A percentile compares a stretch with the other conserved stretches of the same genome.
phyloP scores from a whole-genome alignment of 106 monocot species.

The Dendrobium chrysotoxum region DNA sequence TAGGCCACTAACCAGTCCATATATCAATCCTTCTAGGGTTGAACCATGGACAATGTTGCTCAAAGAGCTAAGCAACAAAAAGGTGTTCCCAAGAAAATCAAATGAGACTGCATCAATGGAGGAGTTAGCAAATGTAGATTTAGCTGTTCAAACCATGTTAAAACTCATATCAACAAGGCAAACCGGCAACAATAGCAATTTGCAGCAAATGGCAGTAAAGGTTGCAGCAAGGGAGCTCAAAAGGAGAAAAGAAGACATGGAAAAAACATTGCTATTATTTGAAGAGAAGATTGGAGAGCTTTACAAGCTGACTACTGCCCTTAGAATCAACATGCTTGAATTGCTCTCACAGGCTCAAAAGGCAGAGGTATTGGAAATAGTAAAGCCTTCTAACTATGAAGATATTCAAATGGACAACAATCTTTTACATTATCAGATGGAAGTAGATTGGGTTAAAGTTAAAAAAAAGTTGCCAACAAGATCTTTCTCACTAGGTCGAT shows the following conservation, averaged over 20 bases:
- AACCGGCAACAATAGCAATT: not conserved
- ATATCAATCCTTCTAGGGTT: no score
- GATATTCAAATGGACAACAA: not conserved
- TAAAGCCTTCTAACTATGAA: not conserved
- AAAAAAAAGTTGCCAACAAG: no score
- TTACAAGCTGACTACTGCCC: not conserved
- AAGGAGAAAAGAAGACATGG: not conserved
- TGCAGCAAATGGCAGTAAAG: not conserved
- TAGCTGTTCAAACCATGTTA: not conserved
- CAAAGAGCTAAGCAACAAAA: not conserved
- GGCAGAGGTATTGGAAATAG: not conserved
- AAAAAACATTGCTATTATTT: not conserved
- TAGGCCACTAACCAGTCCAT: not conserved
- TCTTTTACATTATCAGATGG: no score
- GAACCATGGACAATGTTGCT: no score
- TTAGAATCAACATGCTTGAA: not conserved
- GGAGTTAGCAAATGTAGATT: not conserved
- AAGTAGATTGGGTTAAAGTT: no score
- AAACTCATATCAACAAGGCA: not conserved
- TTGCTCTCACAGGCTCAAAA: not conserved
- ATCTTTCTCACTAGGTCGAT: no score
- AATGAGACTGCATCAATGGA: not conserved
- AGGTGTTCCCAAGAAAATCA: not conserved
- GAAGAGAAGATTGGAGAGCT: slow-evolving; percentile 4
- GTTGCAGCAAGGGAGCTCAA: not conserved